Base-by-base conservation (phyloP, 1,284 basidiomycete genomes). In the Microbotryomycetes sp. region DNA sequence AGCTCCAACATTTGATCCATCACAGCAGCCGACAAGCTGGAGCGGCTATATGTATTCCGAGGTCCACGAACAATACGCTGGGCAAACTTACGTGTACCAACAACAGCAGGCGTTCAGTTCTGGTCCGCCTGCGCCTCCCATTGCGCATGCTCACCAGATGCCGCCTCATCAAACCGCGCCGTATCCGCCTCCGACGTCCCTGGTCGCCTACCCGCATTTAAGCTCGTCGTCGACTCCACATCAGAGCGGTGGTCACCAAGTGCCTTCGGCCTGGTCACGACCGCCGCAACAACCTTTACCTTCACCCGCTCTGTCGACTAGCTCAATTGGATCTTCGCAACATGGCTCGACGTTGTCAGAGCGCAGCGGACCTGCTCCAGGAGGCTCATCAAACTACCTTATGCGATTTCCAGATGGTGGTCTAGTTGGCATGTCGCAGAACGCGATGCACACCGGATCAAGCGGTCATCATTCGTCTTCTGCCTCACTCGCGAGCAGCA, bases 391-490 rank as follows among this genome's bases (percentile, higher is more conserved):
- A 52, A 29, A 23, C 5, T 68, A 68, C 56, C 60, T 68, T 22
- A 68, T 68, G 67, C 59, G 67, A 16, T 68, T 68, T 32, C 51
- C 67, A 2, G 67, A 66, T n/a, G 64, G 66, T 15, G 58, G 59
- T 1, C 53, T 66, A 47, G 59, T 68, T 19, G 36, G 36, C 19
- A 19, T 42, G 19, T 6, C 42, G 55, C 15, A 56, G 58, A 3
- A 56, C 51, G 6, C 60, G 64, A 16, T 42, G 25, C 19, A 52
- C 54, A 19, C 46, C 51, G 48, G 47, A 26, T 6, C 14, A 32
- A 15, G n/a, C n/a, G 23, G n/a, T 28, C 32, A n/a, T 23, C 6
- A 3, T 28, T 7, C 48, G 42, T 56, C 51, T 9, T 4, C 36
- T 3, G 23, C 42, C 3, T 32, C 53, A 16, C 45, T 51, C 29